Conservation (phyloP, 1,284 basidiomycete genomes). For the Caloboletus inedulis region DNA sequence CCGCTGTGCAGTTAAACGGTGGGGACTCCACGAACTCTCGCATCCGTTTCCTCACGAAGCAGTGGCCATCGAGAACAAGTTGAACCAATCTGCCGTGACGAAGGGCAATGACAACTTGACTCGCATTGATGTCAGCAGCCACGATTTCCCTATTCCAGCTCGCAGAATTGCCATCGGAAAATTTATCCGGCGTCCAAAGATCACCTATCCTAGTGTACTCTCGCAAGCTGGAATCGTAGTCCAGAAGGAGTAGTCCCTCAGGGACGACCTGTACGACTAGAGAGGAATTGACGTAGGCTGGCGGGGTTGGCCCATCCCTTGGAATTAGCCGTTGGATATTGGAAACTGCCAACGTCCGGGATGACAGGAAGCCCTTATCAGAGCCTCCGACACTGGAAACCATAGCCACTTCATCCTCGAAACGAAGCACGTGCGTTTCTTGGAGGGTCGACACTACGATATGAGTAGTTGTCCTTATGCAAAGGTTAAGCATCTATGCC, state of each 20-base stretch:
- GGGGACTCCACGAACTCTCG: constrained; percentile 22
- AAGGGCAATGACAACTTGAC: constrained; percentile 65
- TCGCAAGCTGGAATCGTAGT: constrained; percentile 43
- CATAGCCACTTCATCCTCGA: constrained; percentile 37
- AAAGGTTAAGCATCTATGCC: neutral
- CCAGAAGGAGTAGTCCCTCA: constrained; percentile 50
- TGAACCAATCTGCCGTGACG: constrained; percentile 54
- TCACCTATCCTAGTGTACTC: constrained; percentile 35
- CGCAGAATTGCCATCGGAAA: constrained; percentile 18
- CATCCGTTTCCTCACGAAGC: constrained; percentile 35
- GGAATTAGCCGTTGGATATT: constrained; percentile 47
- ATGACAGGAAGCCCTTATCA: constrained; percentile 43
- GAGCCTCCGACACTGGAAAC: constrained; percentile 38
- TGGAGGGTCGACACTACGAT: constrained; percentile 57
- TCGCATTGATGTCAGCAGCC: constrained; percentile 61
- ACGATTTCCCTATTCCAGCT: constrained; percentile 49
- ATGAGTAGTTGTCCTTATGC: constrained; percentile 48
- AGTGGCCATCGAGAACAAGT: constrained; percentile 46
- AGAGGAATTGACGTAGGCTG: constrained; percentile 50
- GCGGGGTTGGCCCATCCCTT: constrained; percentile 25
- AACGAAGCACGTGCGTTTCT: constrained; percentile 50
- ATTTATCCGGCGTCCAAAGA: constrained; percentile 33
- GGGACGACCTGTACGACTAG: constrained; percentile 72
- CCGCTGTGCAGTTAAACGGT: constrained; percentile 28
- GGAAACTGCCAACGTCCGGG: constrained; percentile 64